These are phyloP conservation scores for Primulina huaijiensis DNA, from an alignment of 257 asterid genomes.

Conservation along the genomic window DNA sequence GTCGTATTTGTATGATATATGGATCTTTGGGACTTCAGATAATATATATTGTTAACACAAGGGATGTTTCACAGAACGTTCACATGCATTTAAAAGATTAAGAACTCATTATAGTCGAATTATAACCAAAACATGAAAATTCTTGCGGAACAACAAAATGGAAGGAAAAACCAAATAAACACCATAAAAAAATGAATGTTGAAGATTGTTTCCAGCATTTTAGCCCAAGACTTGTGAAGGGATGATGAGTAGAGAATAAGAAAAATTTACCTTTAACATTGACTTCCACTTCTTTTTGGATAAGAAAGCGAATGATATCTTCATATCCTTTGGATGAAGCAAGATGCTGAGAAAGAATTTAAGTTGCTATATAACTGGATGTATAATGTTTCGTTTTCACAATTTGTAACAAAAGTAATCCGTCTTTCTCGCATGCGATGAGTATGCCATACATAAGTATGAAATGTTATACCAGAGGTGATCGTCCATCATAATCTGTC, in stretches of 20 bases:
- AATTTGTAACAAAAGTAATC: too few relatives aligned
- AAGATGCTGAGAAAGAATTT: conserved; percentile 45
- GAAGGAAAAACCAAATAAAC: neutral
- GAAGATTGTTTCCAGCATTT: neutral
- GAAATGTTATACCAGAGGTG: conserved; percentile 52
- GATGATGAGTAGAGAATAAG: neutral
- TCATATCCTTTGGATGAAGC: conserved; percentile 62
- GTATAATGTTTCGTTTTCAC: too few relatives aligned
- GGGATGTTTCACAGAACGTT: too few relatives aligned
- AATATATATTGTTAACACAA: too few relatives aligned
- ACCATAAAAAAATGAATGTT: too few relatives aligned
- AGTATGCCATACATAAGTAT: too few relatives aligned
- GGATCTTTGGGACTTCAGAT: too few relatives aligned
- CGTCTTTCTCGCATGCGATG: too few relatives aligned
- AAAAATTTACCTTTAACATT: conserved; percentile 43
- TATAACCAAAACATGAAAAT: neutral
- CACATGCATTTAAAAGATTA: neutral
- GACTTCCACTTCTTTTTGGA: conserved; percentile 41
- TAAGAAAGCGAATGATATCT: conserved; percentile 47
- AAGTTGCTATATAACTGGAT: neutral
- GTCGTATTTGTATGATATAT: too few relatives aligned
- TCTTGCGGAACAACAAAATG: neutral
- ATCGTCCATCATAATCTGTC: conserved; percentile 57
- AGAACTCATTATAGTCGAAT: neutral
- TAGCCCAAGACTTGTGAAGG: neutral